These are phyloP conservation scores for Pseudonitzschia pungens DNA, from an alignment of 108 stramenopile genomes.

Conservation along the genomic window DNA sequence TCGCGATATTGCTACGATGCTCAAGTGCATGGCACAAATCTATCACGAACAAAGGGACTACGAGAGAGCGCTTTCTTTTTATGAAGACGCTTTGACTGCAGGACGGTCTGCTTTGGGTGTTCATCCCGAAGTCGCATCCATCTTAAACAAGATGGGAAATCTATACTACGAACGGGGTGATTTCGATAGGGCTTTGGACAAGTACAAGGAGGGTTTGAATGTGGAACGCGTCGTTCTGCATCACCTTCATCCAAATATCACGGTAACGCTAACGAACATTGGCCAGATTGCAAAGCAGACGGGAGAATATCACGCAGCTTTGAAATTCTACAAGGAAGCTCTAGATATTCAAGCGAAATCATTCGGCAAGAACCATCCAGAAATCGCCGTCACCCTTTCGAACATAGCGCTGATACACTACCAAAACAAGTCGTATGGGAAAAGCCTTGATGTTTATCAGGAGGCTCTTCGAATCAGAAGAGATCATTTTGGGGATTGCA, in stretches of 20 bases:
- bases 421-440: conserved; percentile 43
- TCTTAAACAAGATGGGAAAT: conserved; percentile 70
- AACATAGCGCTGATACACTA: conserved; percentile 64
- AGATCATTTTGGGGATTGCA: conserved; percentile 42
- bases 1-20: conserved; percentile 57
- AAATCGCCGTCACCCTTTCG: conserved; percentile 57
- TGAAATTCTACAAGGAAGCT: conserved; percentile 60
- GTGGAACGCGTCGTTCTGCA: conserved; percentile 59
- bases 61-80: conserved; percentile 46
- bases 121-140: conserved; percentile 63
- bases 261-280: conserved; percentile 69
- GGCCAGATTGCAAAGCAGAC: conserved; percentile 62
- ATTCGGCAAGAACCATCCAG: conserved; percentile 41
- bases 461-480: conserved; percentile 55
- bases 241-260: conserved; percentile 55
- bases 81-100: conserved; percentile 36
- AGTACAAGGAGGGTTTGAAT: conserved; percentile 56
- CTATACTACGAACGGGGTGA: conserved; percentile 59
- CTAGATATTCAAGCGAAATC: conserved; percentile 42
- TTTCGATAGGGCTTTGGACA: conserved; percentile 51
- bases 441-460: conserved; percentile 54
- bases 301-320: conserved; percentile 54
- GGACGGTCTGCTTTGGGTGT: conserved; percentile 47
- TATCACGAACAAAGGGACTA: conserved; percentile 54
- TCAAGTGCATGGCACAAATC: conserved; percentile 69